Conservation (phyloP, 495 filamentous ascomycete genomes). For the Gamarada debralockiae region DNA sequence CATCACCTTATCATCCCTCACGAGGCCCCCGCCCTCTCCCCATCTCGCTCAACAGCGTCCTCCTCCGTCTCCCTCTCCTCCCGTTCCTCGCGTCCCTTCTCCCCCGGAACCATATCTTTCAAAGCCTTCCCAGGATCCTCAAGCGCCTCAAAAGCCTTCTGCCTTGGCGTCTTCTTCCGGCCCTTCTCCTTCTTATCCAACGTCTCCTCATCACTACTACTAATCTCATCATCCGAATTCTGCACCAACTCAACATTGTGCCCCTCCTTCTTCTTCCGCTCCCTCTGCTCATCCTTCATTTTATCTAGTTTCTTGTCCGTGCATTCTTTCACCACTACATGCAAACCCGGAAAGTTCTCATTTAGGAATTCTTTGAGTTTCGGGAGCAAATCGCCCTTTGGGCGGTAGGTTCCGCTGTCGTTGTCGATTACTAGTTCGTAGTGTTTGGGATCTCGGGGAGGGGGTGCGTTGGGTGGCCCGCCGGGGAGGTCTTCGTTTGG, state of each 20-base stretch:
- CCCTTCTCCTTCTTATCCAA: constrained; percentile 43
- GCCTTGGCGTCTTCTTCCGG: constrained; percentile 33
- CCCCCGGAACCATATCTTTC: constrained; percentile 17
- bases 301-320: constrained; percentile 29
- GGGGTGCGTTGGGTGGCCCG: constrained; percentile 26
- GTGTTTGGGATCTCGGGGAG: constrained; percentile 35
- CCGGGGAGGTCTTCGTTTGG: constrained; percentile 21
- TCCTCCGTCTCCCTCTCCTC: constrained; percentile 21
- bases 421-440: constrained; percentile 95
- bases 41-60: constrained; percentile 4
- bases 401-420: constrained; percentile 89
- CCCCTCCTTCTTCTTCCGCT: constrained; percentile 59
- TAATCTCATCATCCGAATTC: constrained; percentile 51
- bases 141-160: constrained; percentile 36
- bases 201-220: constrained; percentile 72
- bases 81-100: constrained; percentile 13
- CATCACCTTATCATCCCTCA: no score
- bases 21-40: not conserved
- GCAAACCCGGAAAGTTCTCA: constrained; percentile 67
- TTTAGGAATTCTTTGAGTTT: constrained; percentile 65
- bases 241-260: constrained; percentile 61
- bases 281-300: constrained; percentile 42
- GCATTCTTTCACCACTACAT: constrained; percentile 59
- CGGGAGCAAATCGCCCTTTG: constrained; percentile 69
- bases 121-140: constrained; percentile 17